Conservation (phyloP, 1,139 yeast species). For the Suhomyces wounanorum region DNA sequence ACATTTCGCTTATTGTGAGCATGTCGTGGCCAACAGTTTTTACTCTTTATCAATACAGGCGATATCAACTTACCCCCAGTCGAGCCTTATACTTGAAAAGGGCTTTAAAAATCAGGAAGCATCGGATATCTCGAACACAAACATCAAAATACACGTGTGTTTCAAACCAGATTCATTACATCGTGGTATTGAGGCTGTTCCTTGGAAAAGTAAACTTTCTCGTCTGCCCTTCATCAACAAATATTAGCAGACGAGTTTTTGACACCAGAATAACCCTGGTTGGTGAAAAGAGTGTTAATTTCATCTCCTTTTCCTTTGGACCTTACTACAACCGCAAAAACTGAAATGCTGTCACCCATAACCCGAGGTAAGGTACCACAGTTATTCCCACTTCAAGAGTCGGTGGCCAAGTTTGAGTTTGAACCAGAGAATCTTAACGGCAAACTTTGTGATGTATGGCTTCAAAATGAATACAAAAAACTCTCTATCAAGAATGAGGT, state of each 20-base stretch:
- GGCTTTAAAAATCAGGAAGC: not conserved
- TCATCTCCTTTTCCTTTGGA: not conserved
- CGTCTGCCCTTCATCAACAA: not conserved
- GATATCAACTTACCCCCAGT: not conserved
- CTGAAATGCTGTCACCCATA: not conserved
- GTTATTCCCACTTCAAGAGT: conserved; percentile 36
- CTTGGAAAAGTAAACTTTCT: not conserved
- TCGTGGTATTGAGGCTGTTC: not conserved
- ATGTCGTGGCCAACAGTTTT: conserved; percentile 9
- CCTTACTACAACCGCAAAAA: not conserved
- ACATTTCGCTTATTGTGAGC: conserved; percentile 4
- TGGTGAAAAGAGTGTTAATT: not conserved
- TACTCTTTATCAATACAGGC: conserved; percentile 6
- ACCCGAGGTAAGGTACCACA: conserved; percentile 27
- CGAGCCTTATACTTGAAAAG: not conserved
- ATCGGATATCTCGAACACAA: not conserved
- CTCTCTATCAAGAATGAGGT: conserved; percentile 21
- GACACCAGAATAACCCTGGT: not conserved
- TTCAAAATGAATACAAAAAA: conserved; percentile 35
- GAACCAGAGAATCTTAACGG: conserved; percentile 35
- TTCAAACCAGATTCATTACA: not conserved
- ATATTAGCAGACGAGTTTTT: not conserved
- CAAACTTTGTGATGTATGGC: conserved; percentile 38
- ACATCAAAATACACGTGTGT: not conserved
- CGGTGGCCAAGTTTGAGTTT: conserved; percentile 36